These are phyloP conservation scores for Mycena rosella DNA, from an alignment of 768 basidiomycete genomes.

Conservation along the genomic window DNA sequence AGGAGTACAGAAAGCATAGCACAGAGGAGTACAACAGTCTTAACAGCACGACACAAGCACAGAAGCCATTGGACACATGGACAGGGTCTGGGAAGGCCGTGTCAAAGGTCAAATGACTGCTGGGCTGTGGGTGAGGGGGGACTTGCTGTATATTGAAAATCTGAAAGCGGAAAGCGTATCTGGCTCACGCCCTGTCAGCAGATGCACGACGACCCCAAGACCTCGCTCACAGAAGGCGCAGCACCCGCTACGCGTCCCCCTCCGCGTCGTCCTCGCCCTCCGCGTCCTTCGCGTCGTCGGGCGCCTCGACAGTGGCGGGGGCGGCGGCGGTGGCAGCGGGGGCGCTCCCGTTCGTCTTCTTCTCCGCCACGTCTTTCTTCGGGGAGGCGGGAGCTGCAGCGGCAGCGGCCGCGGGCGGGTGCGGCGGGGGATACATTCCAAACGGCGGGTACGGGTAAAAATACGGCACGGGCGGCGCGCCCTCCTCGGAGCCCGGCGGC, in stretches of 20 bases:
- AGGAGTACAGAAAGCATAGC: too few relatives aligned
- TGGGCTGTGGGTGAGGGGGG: background rate
- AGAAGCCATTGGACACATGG: background rate
- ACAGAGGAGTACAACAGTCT: too few relatives aligned
- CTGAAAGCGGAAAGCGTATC: too few relatives aligned
- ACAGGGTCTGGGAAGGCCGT: background rate
- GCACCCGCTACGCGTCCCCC: background rate
- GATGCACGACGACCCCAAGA: too few relatives aligned
- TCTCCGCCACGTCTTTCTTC: background rate
- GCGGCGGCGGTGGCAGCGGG: background rate
- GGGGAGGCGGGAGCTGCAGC: too few relatives aligned
- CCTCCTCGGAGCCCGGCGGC: constrained; percentile 26
- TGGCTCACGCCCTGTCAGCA: too few relatives aligned
- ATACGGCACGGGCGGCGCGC: constrained; percentile 31
- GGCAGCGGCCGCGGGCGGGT: background rate
- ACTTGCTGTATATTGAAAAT: too few relatives aligned
- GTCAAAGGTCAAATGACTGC: constrained; percentile 4
- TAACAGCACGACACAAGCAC: too few relatives aligned
- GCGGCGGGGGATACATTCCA: constrained; percentile 26
- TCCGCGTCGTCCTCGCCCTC: background rate
- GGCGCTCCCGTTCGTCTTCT: too few relatives aligned
- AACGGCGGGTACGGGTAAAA: constrained; percentile 33
- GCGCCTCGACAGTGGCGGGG: too few relatives aligned
- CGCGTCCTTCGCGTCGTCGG: background rate
- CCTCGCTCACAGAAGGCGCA: too few relatives aligned